These are phyloP conservation scores for Fragaria iinumae DNA, from an alignment of 306 rosid species.

Conservation along the genomic window DNA sequence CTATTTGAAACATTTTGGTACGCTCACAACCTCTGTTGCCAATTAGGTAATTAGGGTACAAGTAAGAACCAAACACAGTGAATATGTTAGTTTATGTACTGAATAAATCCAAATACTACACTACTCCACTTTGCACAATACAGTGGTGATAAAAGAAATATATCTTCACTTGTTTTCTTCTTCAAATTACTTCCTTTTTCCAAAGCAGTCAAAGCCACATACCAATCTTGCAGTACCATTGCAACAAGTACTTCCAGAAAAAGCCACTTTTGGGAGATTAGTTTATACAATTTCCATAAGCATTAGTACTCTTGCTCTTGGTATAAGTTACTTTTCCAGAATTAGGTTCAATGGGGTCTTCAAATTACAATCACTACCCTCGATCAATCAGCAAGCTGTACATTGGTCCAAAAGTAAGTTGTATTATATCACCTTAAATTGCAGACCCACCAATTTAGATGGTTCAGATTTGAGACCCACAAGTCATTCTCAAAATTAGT, in stretches of 20 bases:
- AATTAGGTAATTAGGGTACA: too few relatives aligned
- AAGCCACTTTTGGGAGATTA: not conserved
- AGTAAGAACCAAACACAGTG: too few relatives aligned
- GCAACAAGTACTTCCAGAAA: not conserved
- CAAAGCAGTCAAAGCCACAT: not conserved
- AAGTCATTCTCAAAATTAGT: not conserved
- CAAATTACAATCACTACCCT: not conserved
- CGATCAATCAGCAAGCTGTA: not conserved
- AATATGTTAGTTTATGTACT: too few relatives aligned
- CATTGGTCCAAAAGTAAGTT: not conserved
- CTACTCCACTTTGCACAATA: too few relatives aligned
- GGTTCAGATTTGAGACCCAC: conserved; percentile 30
- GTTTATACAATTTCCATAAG: not conserved
- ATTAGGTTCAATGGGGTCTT: not conserved
- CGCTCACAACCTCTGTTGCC: too few relatives aligned
- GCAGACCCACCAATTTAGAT: conserved; percentile 14
- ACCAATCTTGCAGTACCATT: not conserved
- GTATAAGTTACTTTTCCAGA: not conserved
- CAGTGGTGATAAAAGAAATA: too few relatives aligned
- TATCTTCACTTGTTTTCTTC: not conserved
- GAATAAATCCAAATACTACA: too few relatives aligned
- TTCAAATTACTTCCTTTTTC: not conserved
- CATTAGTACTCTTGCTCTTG: not conserved
- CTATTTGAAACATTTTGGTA: too few relatives aligned
- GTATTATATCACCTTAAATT: conserved; percentile 10